Evolutionary conservation across 1,284 basidiomycete species (phyloP).

Genomic region (Sparassis latifolia): DNA sequence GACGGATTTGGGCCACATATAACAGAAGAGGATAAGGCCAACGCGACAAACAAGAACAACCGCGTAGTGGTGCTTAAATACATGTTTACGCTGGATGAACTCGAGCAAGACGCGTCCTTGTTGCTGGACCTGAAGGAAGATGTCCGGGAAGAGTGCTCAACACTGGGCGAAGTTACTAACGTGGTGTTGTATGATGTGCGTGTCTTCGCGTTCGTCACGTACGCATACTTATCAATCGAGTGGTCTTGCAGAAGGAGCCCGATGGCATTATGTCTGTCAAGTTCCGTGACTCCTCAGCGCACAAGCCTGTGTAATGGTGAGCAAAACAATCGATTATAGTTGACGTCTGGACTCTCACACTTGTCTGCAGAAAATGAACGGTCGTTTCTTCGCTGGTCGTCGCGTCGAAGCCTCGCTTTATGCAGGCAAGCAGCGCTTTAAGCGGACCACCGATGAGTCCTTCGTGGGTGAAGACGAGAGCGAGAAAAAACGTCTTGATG

Average conservation of each 20-base stretch:
- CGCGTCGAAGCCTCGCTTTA: slow-evolving; percentile 79
- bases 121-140: slow-evolving; percentile 94
- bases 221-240: neutral
- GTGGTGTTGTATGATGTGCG: slow-evolving; percentile 94
- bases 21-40: slow-evolving; percentile 44
- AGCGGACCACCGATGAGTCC: slow-evolving; percentile 62
- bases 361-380: slow-evolving; percentile 82
- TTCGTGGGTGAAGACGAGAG: slow-evolving; percentile 58
- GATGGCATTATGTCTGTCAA: slow-evolving; percentile 97
- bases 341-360: neutral
- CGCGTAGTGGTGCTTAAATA: slow-evolving; percentile 89
- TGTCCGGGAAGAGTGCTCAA: slow-evolving; percentile 89
- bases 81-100: slow-evolving; percentile 89
- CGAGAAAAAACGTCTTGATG: slow-evolving; percentile 80
- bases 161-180: slow-evolving; percentile 92
- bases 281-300: slow-evolving; percentile 85
- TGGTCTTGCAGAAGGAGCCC: slow-evolving; percentile 66
- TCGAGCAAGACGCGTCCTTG: slow-evolving; percentile 83
- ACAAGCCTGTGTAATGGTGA: slow-evolving; percentile 80
- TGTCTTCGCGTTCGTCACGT: slow-evolving; percentile 11
- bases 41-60: slow-evolving; percentile 47
- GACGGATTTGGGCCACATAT: slow-evolving; percentile 73
- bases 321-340: slow-evolving; percentile 24
- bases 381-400: slow-evolving; percentile 86
- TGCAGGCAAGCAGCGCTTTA: slow-evolving; percentile 77